Evolutionary conservation across 352 stramenopile species (phyloP), one percentile per base, ranked within the genome.

Genomic region (Halophytophthora batemanensis): DNA sequence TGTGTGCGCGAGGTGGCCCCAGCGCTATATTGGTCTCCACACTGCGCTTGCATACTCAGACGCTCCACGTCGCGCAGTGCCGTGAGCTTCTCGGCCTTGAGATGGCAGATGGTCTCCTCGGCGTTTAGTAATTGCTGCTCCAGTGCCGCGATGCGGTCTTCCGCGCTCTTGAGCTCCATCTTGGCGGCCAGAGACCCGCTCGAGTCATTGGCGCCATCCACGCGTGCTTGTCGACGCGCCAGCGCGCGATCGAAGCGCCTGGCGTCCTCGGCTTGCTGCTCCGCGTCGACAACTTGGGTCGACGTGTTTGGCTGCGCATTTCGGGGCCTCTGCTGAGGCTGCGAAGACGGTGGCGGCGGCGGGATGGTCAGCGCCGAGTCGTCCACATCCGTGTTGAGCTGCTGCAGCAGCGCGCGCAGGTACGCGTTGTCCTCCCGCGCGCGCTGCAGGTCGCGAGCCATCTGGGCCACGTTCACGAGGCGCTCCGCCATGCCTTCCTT

Each of bases 101-200:
- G 62, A 61, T 92, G 81, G 55, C 74, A 82, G 36, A 90, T 88
- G 3, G 71, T 74, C 53, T 92, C 78, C 41, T 92, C 81, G 6
- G 75, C 72, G 44, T 84, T 67, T 46, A 92, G 58, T 18, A 89
- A 62, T 51, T 80, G 70, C 19, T 54, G 42, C 45, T 87, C 72
- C 14, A 92, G 64, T 45, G 48, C 43, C 6, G 45, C 45, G 10
- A 90, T 55, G 10, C 70, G 69, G 41, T 88, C 76, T 41, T 92
- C 82, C 1, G 75, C 69, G 29, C 66, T 70, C 39, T 58, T 62
- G 2, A 89, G 67, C 59, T 89, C 75, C 41, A 81, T 36, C 0
- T 15, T 17, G 7, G 58, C 37, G 17, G 56, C 19, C 21, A 54
- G 17, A 10, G 29, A 18, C 3, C 10, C 52, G 6, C 22, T 53